Conservation (phyloP, 495 filamentous ascomycete genomes). For the Penicillium crystallinum region DNA sequence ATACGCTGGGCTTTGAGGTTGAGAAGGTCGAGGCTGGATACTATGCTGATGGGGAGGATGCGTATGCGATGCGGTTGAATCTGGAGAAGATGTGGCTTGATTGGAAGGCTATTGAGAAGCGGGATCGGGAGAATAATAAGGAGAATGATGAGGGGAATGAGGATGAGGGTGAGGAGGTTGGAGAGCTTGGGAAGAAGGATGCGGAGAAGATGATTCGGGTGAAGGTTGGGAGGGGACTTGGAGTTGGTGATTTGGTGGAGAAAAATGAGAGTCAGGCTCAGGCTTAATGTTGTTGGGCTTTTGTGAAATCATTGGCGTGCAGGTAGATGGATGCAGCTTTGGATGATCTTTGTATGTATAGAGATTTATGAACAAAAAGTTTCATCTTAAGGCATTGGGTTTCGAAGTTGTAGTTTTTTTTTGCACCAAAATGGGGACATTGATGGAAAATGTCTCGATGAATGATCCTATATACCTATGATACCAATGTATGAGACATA, state of each 20-base stretch:
- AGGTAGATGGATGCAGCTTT: neutral
- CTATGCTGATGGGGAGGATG: conserved; percentile 98
- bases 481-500: no score
- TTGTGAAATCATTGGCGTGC: neutral
- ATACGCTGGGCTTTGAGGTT: conserved; percentile 86
- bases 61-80: conserved; percentile 87
- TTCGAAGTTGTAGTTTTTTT: neutral
- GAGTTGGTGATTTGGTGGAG: conserved; percentile 83
- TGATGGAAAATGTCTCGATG: neutral
- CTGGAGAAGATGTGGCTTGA: conserved; percentile 55
- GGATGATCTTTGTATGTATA: conserved; percentile 1
- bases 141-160: conserved; percentile 23
- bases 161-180: conserved; percentile 46
- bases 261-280: conserved; percentile 52
- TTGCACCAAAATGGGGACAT: no score
- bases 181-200: conserved; percentile 47
- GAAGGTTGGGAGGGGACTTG: conserved; percentile 73
- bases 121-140: conserved; percentile 37
- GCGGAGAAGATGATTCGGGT: conserved; percentile 56
- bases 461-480: conserved; percentile 1
- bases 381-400: neutral
- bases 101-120: conserved; percentile 41
- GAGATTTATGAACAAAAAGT: neutral
- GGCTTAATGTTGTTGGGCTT: neutral
- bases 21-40: conserved; percentile 91